These are phyloP conservation scores for Arachis hypogaea DNA, from an alignment of 306 rosid genomes.

Conservation along the genomic window DNA sequence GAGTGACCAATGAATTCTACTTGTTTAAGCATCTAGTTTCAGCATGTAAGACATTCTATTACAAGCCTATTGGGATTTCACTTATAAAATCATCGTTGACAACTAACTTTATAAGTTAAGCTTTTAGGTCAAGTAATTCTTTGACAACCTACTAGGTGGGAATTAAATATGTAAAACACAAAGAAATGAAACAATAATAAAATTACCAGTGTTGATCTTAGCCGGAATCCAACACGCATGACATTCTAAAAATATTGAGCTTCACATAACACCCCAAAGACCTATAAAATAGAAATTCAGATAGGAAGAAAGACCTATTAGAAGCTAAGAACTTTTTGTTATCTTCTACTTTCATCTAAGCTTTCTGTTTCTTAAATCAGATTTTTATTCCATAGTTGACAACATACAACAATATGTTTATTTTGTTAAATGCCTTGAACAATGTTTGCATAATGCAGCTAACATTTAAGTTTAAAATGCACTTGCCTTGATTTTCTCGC, in stretches of 20 bases:
- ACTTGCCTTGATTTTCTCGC: conserved; percentile 80
- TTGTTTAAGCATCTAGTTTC: conserved; percentile 19
- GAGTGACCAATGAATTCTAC: conserved; percentile 33
- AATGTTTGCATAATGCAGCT: conserved; percentile 14
- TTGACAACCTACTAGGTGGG: neutral
- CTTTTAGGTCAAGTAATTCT: neutral
- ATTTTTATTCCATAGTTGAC: neutral
- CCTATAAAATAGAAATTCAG: conserved; percentile 54
- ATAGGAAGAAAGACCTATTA: neutral
- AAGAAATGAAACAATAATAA: neutral
- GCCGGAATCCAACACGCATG: conserved; percentile 87
- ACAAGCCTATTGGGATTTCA: conserved; percentile 3
- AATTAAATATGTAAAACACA: conserved; percentile 24
- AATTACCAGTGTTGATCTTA: conserved; percentile 88
- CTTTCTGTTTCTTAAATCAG: too few relatives aligned
- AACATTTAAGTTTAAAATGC: conserved; percentile 21
- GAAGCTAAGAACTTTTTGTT: too few relatives aligned
- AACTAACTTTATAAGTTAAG: conserved; percentile 6
- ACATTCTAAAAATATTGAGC: conserved; percentile 98
- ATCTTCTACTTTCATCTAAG: too few relatives aligned
- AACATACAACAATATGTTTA: neutral
- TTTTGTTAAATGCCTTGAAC: conserved; percentile 5
- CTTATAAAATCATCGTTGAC: conserved; percentile 11
- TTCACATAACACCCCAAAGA: conserved; percentile 81
- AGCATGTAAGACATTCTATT: conserved; percentile 9